A percentile compares a stretch with the other conserved stretches of the same genome.
phyloP scores from a whole-genome alignment of 768 basidiomycete genomes.

The Trichaptum fuscoviolaceum region DNA sequence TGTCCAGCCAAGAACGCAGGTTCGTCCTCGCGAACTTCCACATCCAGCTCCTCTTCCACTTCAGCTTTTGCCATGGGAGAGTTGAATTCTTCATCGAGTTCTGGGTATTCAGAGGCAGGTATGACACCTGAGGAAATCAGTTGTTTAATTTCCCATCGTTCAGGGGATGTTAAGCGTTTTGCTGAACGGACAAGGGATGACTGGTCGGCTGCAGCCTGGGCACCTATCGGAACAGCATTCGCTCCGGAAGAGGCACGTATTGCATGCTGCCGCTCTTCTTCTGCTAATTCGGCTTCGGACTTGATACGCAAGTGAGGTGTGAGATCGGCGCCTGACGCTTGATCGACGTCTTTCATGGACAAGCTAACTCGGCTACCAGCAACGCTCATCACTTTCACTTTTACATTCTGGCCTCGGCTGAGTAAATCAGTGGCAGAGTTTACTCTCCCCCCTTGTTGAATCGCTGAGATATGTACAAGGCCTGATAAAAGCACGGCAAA shows the following conservation, averaged over 20 bases:
- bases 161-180: constrained; percentile 89
- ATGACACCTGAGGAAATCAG: constrained; percentile 93
- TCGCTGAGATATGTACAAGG: constrained; percentile 96
- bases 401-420: constrained; percentile 77
- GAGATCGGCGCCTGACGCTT: constrained; percentile 81
- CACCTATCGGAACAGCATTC: constrained; percentile 79
- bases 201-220: constrained; percentile 33
- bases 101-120: constrained; percentile 89
- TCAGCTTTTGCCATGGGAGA: constrained; percentile 77
- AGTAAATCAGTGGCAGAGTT: constrained; percentile 86
- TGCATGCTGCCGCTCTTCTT: constrained; percentile 65
- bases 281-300: constrained; percentile 83
- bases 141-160: constrained; percentile 99
- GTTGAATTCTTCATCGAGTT: constrained; percentile 80
- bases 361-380: constrained; percentile 77
- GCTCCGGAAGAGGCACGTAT: constrained; percentile 71
- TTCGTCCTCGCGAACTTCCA: constrained; percentile 95
- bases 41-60: constrained; percentile 94
- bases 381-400: constrained; percentile 95
- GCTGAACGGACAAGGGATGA: constrained; percentile 63
- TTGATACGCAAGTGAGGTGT: constrained; percentile 93
- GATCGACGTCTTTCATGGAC: constrained; percentile 99
- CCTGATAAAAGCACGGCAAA: constrained; percentile 42
- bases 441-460: constrained; percentile 78
- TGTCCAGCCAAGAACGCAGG: constrained; percentile 95